Base-by-base conservation (phyloP, 495 filamentous ascomycete genomes). In the Glarea lozoyensis region DNA sequence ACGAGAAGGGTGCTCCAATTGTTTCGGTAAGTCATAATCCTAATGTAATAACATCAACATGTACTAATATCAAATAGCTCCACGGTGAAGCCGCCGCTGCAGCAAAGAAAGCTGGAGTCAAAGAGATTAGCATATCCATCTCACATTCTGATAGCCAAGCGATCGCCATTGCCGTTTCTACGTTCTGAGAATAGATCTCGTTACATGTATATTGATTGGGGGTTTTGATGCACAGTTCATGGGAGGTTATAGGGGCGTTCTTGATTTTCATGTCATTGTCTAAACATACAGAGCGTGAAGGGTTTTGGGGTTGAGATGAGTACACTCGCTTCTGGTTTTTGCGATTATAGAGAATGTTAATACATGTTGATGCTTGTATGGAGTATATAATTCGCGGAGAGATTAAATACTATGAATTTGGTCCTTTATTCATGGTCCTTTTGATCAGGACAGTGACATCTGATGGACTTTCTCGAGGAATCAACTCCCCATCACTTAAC, bases 61-160 rank as follows among this genome's bases (percentile, higher is more conserved):
- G 20, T 12, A 17, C 56, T 30, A 42, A 49, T 33, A 52, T 60
- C 22, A 36, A 46, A 37, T 46, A 90, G 89, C 75, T 98, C 30
- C 79, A 88, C 53, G 93, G 92, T 54, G 78, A 78, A 42, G 92
- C 93, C 13, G 74, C 84, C 45, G 65, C 71, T 39, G 87, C 84
- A 30, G 93, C 92, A 7, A 79, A 82, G 55, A 72, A 83, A 53
- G 87, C 81, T 32, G 88, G 88, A 34, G 76, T 95, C 12, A 94
- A 93, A 68, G 71, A 74, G 20, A 79, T 96, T 45, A 84, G 70
- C 46, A 88, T 99, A 40, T 94, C 87, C 57, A 95, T 99, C 54
- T 93, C 88, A 47, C 93, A 99, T 59, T 90, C 79, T 31, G 89
- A 95, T 51, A 75, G 70, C 23, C 90, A 97, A 61, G 87, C 90